phyloP scores from a whole-genome alignment of 2,329 filamentous ascomycete genomes.

The Pezicula neosporulosa region DNA sequence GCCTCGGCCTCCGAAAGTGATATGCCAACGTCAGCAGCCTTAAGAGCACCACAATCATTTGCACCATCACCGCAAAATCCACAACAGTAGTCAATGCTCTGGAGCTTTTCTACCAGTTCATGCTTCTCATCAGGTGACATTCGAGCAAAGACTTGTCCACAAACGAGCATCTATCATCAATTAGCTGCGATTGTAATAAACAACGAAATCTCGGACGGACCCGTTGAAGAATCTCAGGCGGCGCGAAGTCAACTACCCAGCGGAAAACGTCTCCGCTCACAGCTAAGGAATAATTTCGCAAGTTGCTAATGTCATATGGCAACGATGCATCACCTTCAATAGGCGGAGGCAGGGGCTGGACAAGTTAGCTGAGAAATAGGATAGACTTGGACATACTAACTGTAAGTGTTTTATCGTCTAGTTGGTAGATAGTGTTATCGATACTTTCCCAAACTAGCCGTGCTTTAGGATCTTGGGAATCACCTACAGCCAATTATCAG shows the following conservation, averaged over 20 bases:
- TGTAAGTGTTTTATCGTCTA: conserved; percentile 76
- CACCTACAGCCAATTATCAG: conserved; percentile 41
- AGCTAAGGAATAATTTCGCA: conserved; percentile 83
- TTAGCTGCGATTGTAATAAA: conserved; percentile 8
- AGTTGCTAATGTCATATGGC: conserved; percentile 77
- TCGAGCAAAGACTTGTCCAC: conserved; percentile 89
- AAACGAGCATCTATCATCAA: conserved; percentile 71
- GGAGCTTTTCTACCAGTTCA: conserved; percentile 93
- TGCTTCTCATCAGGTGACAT: conserved; percentile 99
- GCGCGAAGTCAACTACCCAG: conserved; percentile 91
- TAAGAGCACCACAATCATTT: conserved; percentile 95
- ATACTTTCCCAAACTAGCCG: conserved; percentile 88
- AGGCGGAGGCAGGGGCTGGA: conserved; percentile 66
- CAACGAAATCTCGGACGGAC: conserved; percentile 36
- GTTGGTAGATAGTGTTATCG: conserved; percentile 74
- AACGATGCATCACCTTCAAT: conserved; percentile 75
- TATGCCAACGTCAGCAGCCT: conserved; percentile 95
- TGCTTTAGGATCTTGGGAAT: conserved; percentile 69
- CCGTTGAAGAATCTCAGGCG: conserved; percentile 70
- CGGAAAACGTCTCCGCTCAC: conserved; percentile 93
- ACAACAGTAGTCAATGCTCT: conserved; percentile 91
- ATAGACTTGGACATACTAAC: conserved; percentile 35
- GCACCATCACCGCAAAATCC: conserved; percentile 97
- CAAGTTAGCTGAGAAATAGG: conserved; percentile 8
- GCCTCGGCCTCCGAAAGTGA: conserved; percentile 96